Conservation (phyloP, 192 early-diverging fungal genomes). For the Coemansia sp. region DNA sequence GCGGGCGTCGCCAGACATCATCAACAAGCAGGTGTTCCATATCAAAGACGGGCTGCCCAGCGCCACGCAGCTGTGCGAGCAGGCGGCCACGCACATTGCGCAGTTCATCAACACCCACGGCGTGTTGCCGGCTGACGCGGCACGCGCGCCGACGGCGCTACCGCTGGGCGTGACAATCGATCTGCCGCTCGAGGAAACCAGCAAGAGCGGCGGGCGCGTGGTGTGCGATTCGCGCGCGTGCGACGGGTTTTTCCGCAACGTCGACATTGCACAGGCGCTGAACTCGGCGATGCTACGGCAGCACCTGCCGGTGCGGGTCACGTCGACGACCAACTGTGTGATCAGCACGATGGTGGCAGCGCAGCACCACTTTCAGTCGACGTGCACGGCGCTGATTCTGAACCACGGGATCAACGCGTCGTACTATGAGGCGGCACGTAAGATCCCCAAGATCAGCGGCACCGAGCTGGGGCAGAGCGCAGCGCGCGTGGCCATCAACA, state of each 20-base stretch:
- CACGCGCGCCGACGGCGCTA: background rate
- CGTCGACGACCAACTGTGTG: conserved; percentile 91
- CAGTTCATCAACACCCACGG: conserved; percentile 60
- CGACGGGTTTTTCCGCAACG: conserved; percentile 58
- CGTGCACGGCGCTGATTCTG: conserved; percentile 78
- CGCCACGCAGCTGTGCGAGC: conserved; percentile 52
- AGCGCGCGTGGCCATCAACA: conserved; percentile 80
- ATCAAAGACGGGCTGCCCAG: background rate
- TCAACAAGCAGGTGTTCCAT: conserved; percentile 44
- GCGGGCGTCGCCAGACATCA: conserved; percentile 3
- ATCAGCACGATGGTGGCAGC: conserved; percentile 86
- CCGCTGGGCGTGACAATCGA: conserved; percentile 87
- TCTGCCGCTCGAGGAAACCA: conserved; percentile 80
- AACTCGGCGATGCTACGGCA: conserved; percentile 64
- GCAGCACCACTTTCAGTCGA: conserved; percentile 72
- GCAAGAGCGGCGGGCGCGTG: conserved; percentile 61
- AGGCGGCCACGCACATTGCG: conserved; percentile 75
- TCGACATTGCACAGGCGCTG: conserved; percentile 71
- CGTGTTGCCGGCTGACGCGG: background rate
- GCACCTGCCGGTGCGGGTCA: conserved; percentile 71
- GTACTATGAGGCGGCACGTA: conserved; percentile 78
- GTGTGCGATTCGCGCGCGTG: conserved; percentile 20
- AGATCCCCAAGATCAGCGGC: conserved; percentile 52
- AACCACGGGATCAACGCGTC: conserved; percentile 96
- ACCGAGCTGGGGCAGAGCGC: conserved; percentile 10